Conservation (phyloP, 169 alveolate species). For the Babesia ovata region DNA sequence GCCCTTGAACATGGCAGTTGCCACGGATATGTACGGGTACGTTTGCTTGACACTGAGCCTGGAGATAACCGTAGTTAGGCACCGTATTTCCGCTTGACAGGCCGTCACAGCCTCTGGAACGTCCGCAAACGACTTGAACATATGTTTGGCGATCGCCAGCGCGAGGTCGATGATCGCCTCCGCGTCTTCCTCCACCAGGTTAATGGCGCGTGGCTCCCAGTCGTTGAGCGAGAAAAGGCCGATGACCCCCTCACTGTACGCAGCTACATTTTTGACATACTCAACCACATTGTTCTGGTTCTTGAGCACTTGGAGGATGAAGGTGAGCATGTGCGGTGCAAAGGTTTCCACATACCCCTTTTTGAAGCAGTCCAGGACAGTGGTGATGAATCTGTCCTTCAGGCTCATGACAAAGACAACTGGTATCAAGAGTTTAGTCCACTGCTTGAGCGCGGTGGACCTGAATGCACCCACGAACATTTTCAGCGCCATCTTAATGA, state of each 20-base stretch:
- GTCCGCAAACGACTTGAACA: background rate
- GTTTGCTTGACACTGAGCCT: conserved; percentile 18
- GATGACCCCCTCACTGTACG: conserved; percentile 36
- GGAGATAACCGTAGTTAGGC: conserved; percentile 24
- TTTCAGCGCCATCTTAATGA: background rate
- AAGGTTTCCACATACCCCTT: conserved; percentile 17
- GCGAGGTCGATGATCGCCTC: conserved; percentile 4
- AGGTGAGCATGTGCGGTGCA: conserved; percentile 40
- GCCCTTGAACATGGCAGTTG: conserved; percentile 24
- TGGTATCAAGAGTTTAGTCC: conserved; percentile 26
- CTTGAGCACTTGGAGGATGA: conserved; percentile 21
- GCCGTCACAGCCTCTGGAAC: conserved; percentile 18
- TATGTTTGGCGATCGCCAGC: background rate
- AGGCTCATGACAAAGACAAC: conserved; percentile 27
- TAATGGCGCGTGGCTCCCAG: conserved; percentile 22
- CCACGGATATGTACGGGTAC: conserved; percentile 24
- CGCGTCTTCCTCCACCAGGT: conserved; percentile 2
- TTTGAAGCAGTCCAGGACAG: conserved; percentile 19
- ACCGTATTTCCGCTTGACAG: conserved; percentile 9
- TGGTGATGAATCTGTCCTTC: background rate
- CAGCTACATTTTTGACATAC: conserved; percentile 14
- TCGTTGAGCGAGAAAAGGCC: conserved; percentile 26
- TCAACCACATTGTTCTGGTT: conserved; percentile 8
- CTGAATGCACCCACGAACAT: conserved; percentile 11
- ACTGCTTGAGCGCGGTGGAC: conserved; percentile 18